phyloP scores from a whole-genome alignment of 768 basidiomycete genomes.

The Postia placenta region DNA sequence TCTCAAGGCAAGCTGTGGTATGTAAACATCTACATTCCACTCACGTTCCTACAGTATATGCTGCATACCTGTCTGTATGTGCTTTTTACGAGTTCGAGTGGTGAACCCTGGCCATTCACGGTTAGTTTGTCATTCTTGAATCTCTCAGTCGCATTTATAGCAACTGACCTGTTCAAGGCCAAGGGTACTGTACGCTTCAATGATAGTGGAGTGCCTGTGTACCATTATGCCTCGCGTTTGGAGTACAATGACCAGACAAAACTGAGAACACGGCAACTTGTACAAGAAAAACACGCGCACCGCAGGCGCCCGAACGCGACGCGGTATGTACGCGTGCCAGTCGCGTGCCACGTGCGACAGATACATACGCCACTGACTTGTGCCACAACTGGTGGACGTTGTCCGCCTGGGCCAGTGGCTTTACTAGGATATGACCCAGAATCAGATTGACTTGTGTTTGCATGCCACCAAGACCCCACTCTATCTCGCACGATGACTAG shows the following conservation, averaged over 20 bases:
- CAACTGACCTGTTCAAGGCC: conserved; percentile 47
- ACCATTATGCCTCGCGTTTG: conserved; percentile 27
- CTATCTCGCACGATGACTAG: no score
- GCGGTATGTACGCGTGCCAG: neutral
- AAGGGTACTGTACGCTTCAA: conserved; percentile 37
- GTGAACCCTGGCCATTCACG: conserved; percentile 39
- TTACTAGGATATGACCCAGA: no score
- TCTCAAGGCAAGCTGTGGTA: conserved; percentile 47
- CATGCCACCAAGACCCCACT: no score
- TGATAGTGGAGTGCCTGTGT: conserved; percentile 26
- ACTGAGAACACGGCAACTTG: neutral
- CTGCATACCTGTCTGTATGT: conserved; percentile 61
- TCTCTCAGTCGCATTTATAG: neutral
- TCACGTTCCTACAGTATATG: no score
- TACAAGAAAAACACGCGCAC: conserved; percentile 1
- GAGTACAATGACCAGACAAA: neutral
- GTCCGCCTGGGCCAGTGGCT: no score
- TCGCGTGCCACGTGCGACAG: no score
- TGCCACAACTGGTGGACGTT: no score
- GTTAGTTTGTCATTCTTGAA: neutral
- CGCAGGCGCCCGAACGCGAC: conserved; percentile 4
- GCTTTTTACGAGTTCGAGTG: conserved; percentile 58
- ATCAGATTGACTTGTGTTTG: no score
- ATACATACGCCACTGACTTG: no score
- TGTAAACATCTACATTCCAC: conserved; percentile 3